Evolutionary conservation across 1,284 basidiomycete species (phyloP).

Genomic region (Leccinum fallax): DNA sequence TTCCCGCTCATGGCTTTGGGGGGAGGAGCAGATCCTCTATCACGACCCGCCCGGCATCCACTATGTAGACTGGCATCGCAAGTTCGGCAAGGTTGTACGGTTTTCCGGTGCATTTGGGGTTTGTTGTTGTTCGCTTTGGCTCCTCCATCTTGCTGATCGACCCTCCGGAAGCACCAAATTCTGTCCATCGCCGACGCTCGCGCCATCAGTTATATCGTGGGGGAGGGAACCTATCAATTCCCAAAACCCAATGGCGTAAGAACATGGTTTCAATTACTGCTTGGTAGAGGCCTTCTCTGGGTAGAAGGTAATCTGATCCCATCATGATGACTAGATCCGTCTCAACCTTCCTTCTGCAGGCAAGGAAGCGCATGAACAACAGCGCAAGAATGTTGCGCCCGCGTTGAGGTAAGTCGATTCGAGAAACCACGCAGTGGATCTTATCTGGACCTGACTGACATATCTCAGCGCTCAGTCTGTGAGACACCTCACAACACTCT

Average conservation of each 20-base stretch:
- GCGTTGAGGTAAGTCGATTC: conserved; percentile 48
- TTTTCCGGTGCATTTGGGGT: conserved; percentile 60
- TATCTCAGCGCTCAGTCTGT: conserved; percentile 52
- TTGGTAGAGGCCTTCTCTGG: conserved; percentile 65
- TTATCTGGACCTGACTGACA: conserved; percentile 1
- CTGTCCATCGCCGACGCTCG: conserved; percentile 55
- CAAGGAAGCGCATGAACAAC: conserved; percentile 54
- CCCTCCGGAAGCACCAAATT: conserved; percentile 47
- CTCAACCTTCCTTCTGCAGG: conserved; percentile 34
- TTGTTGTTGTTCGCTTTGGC: conserved; percentile 7
- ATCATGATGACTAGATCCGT: neutral
- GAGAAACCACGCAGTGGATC: neutral
- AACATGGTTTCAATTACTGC: conserved; percentile 57
- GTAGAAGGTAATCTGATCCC: conserved; percentile 48
- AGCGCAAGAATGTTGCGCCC: conserved; percentile 52
- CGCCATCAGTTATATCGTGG: conserved; percentile 54
- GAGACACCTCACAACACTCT: conserved; percentile 47
- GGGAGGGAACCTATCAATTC: conserved; percentile 53
- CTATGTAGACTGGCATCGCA: conserved; percentile 52
- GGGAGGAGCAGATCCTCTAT: conserved; percentile 58
- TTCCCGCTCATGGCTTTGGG: conserved; percentile 53
- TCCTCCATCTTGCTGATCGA: conserved; percentile 9
- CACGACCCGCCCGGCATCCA: conserved; percentile 47
- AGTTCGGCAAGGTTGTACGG: conserved; percentile 53
- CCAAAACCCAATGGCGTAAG: conserved; percentile 61